These are phyloP conservation scores for Goniomonas avonlea DNA, from an alignment of 78 protist species.

Conservation along the genomic window DNA sequence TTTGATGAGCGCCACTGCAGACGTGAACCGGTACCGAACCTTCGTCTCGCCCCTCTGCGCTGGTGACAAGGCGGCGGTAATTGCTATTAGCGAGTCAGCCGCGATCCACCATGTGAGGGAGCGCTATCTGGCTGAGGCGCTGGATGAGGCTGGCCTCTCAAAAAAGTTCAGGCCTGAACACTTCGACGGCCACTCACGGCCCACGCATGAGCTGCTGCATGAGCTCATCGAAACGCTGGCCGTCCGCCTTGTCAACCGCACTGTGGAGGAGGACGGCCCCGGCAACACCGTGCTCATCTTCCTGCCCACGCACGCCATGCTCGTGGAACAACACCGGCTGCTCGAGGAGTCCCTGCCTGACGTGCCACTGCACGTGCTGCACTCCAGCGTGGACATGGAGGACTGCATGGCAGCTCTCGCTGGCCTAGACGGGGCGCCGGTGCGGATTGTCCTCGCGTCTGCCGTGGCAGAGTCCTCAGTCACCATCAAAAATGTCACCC, in stretches of 20 bases:
- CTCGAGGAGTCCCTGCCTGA: not conserved
- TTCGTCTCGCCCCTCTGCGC: not conserved
- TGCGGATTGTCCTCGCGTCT: not conserved
- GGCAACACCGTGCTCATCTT: not conserved
- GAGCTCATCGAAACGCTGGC: not conserved
- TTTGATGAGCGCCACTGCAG: not conserved
- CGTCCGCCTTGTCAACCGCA: not conserved
- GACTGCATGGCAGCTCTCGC: not conserved
- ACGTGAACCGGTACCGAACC: not conserved
- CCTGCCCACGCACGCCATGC: not conserved
- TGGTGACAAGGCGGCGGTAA: not conserved
- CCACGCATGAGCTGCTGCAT: not conserved
- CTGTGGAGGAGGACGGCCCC: not conserved
- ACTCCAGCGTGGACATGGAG: not conserved
- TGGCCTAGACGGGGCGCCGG: not conserved
- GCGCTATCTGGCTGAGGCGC: not conserved
- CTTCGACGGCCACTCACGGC: not conserved
- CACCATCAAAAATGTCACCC: not conserved
- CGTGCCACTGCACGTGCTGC: not conserved
- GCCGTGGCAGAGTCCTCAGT: not conserved
- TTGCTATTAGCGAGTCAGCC: not conserved
- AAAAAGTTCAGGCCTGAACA: not conserved
- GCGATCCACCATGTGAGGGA: not conserved
- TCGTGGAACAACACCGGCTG: not conserved
- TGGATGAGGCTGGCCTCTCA: not conserved